Percentiles rank a stretch among this genome's conserved stretches.
These are phyloP conservation scores for Sporobolus alterniflorus DNA, from an alignment of 202 grass and related monocot genomes.

Conservation along the genomic window DNA sequence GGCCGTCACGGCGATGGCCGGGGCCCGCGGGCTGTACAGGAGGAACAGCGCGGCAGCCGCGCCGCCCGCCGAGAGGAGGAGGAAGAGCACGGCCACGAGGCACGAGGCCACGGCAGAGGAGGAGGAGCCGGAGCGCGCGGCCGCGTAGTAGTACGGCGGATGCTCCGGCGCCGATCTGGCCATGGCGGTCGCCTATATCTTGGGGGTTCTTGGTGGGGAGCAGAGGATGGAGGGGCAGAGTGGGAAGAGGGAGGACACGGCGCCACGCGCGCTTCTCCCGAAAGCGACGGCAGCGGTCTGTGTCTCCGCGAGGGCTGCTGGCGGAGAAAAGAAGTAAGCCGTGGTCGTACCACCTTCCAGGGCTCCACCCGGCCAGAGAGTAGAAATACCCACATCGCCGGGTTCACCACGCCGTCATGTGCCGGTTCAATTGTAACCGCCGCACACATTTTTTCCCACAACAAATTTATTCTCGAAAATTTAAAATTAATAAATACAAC, in stretches of 20 bases:
- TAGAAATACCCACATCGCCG: too few species aligned
- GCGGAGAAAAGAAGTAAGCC: too few species aligned
- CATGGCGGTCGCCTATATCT: conserved; percentile 20
- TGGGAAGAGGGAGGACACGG: background rate
- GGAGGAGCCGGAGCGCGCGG: conserved; percentile 33
- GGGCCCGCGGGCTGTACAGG: conserved; percentile 65
- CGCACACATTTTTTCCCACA: too few species aligned
- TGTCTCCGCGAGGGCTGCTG: background rate
- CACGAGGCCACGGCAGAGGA: conserved; percentile 64
- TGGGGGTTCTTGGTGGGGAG: background rate
- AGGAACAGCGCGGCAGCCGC: conserved; percentile 60
- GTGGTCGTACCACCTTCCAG: too few species aligned
- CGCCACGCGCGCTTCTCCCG: background rate
- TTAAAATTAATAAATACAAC: too few species aligned
- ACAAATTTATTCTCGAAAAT: too few species aligned
- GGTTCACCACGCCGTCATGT: too few species aligned
- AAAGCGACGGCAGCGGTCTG: conserved; percentile 13
- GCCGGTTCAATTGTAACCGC: too few species aligned
- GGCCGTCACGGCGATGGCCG: conserved; percentile 60
- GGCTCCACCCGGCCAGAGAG: too few species aligned
- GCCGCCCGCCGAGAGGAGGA: conserved; percentile 48
- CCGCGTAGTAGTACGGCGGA: conserved; percentile 28
- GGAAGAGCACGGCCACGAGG: conserved; percentile 59
- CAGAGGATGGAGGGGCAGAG: background rate
- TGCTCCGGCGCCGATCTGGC: conserved; percentile 36